Base-by-base conservation (phyloP, 179 eudicot species). In the Amaranthus tricolor region DNA sequence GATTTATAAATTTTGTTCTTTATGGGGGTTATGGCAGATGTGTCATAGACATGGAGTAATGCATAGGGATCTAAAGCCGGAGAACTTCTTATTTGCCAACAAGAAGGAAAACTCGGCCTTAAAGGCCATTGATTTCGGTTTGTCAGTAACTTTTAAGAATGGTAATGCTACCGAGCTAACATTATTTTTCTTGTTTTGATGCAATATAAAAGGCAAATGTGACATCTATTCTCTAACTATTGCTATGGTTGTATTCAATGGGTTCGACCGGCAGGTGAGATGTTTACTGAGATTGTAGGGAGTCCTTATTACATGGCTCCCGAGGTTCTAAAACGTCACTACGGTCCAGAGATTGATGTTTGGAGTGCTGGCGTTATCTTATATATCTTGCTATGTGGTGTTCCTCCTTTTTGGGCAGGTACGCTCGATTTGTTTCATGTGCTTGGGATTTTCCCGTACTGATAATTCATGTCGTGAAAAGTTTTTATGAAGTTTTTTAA, bases 381-480 rank as follows among this genome's bases (percentile, higher is more conserved):
- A 51, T 89, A 89, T 82, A 89, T 91, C 74, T 84, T 89, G 73
- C 90, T 91, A 62, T 89, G 92, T 71, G 94, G 94, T 77, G 92
- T 90, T 57, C 97, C 92, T 10, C 94, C 97, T 69, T 90, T 91
- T 80, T 91, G 97, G 97, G 96, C 93, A 87, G 96, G 97, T 88
- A 47, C 45, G 82, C 31, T 71, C 66, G 48, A 14, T 48, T 54
- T 66, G 14, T 67, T 51, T 74, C 21, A 24, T 6, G 65, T 65
- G 50, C 60, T 67, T 62, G 4, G 4, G 62, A n/a, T 15, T 58
- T 15, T 58, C 12, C 62, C 67, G 43, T 13, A 20, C 10, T 9
- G 31, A 44, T 58, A 43, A 15, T 5, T 19, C 12, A 9, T 14
- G 10, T 48, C 13, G 12, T 17, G 16, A 57, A 31, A 31, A 31